phyloP scores from a whole-genome alignment of 2,329 filamentous ascomycete species.

The Daldinia eschscholtzii region DNA sequence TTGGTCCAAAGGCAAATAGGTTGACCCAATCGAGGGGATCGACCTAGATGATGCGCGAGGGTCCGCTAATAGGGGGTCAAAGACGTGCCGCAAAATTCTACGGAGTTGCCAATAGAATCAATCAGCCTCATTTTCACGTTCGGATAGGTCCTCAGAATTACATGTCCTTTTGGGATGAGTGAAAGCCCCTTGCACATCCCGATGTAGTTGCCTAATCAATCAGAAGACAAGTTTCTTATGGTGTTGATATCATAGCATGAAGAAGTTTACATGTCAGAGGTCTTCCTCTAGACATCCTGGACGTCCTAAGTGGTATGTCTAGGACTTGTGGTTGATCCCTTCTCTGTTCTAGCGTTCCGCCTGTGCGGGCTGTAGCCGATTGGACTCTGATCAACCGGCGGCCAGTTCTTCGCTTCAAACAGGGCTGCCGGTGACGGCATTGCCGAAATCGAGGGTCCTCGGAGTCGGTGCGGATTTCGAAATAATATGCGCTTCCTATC shows the following conservation, averaged over 20 bases:
- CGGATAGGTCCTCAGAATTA: slow-evolving; percentile 19
- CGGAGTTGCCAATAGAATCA: slow-evolving; percentile 19
- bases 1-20: slow-evolving; percentile 22
- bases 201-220: slow-evolving; percentile 1
- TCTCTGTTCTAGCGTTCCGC: slow-evolving; percentile 15
- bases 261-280: neutral
- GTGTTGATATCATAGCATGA: slow-evolving; percentile 10
- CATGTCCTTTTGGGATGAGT: neutral
- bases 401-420: slow-evolving; percentile 29
- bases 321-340: slow-evolving; percentile 3
- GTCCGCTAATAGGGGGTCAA: slow-evolving; percentile 28
- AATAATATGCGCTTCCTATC: slow-evolving; percentile 17
- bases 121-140: slow-evolving; percentile 25
- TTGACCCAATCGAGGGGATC: slow-evolving; percentile 36
- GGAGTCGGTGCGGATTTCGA: slow-evolving; percentile 26
- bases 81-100: slow-evolving; percentile 24
- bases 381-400: slow-evolving; percentile 21
- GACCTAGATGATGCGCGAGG: slow-evolving; percentile 20
- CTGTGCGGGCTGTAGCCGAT: slow-evolving; percentile 13
- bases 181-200: slow-evolving; percentile 1
- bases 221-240: neutral
- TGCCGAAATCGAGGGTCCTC: slow-evolving; percentile 34
- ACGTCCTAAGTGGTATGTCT: neutral
- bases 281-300: neutral
- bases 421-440: slow-evolving; percentile 23